Percentiles rank a stretch among this genome's conserved stretches.
These are phyloP conservation scores for Guadua angustifolia DNA, from an alignment of 176 grass and related monocot genomes.

Conservation along the genomic window DNA sequence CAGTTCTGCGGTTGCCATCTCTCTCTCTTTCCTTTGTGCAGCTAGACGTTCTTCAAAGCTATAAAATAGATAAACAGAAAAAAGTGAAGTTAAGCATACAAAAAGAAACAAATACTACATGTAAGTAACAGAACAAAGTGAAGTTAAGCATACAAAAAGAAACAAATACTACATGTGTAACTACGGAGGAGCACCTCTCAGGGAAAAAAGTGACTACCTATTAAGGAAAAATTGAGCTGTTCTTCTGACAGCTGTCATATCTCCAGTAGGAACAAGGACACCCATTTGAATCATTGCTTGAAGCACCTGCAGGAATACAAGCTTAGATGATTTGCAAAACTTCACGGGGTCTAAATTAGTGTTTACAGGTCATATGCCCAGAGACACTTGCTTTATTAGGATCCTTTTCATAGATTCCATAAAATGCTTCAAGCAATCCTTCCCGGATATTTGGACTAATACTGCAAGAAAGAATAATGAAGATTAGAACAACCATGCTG, in stretches of 20 bases:
- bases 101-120: constrained; percentile 5
- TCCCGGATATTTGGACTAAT: constrained; percentile 91
- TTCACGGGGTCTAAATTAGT: constrained; percentile 30
- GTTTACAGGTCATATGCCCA: constrained; percentile 22
- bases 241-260: constrained; percentile 99
- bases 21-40: constrained; percentile 88
- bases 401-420: constrained; percentile 98
- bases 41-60: constrained; percentile 90
- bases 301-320: constrained; percentile 69
- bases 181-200: constrained; percentile 3
- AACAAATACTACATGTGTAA: constrained; percentile 25
- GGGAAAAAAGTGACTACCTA: constrained; percentile 53
- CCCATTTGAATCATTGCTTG: constrained; percentile 98
- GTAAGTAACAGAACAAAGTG: constrained; percentile 34
- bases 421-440: constrained; percentile 93
- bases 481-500: constrained; percentile 31
- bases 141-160: constrained; percentile 16
- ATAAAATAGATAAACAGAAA: constrained; percentile 41
- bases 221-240: constrained; percentile 94
- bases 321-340: constrained; percentile 24
- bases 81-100: constrained; percentile 26
- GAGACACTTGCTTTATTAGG: constrained; percentile 77
- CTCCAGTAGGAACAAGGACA: constrained; percentile 97
- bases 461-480: constrained; percentile 56
- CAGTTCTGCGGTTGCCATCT: constrained; percentile 65